phyloP scores from a whole-genome alignment of 2,329 filamentous ascomycete species.

The Diplodia intermedia region DNA sequence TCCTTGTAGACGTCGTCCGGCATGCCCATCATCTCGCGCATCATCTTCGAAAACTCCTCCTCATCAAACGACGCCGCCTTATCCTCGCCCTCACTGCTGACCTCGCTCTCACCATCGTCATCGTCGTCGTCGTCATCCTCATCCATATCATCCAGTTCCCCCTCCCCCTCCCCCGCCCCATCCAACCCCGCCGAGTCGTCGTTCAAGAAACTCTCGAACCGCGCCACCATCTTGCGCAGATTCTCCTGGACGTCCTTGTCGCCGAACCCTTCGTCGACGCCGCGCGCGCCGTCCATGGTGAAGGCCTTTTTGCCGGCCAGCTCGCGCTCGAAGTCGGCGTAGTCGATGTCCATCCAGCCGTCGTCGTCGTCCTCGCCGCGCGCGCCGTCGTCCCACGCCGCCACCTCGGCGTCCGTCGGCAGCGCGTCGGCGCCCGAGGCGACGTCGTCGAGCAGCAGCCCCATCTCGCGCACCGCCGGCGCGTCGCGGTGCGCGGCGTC shows the following conservation, averaged over 20 bases:
- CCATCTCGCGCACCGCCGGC: constrained; percentile 74
- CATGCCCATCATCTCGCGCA: constrained; percentile 89
- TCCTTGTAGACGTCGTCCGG: constrained; percentile 47
- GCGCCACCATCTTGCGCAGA: constrained; percentile 86
- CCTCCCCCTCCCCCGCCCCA: constrained; percentile 64
- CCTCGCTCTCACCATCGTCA: constrained; percentile 46
- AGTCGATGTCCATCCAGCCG: constrained; percentile 90
- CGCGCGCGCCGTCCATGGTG: background rate
- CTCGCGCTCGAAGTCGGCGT: constrained; percentile 85
- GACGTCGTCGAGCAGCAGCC: constrained; percentile 76
- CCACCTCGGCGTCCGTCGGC: constrained; percentile 76
- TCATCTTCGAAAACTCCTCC: constrained; percentile 82
- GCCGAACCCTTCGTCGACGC: constrained; percentile 48
- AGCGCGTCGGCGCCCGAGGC: constrained; percentile 73
- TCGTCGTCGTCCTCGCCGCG: constrained; percentile 88
- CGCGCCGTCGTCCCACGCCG: constrained; percentile 69
- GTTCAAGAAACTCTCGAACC: constrained; percentile 91
- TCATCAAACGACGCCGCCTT: constrained; percentile 83
- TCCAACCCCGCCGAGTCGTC: constrained; percentile 83
- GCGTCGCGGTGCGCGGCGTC: constrained; percentile 73
- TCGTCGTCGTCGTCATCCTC: constrained; percentile 61
- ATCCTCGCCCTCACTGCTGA: constrained; percentile 69
- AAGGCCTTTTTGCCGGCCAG: constrained; percentile 60
- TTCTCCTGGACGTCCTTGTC: constrained; percentile 74
- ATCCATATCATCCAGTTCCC: constrained; percentile 72